A percentile compares a stretch with the other conserved stretches of the same genome.
Conservation (phyloP, 176 grass and related monocot genomes). For the Rhynchospora tenuis region DNA sequence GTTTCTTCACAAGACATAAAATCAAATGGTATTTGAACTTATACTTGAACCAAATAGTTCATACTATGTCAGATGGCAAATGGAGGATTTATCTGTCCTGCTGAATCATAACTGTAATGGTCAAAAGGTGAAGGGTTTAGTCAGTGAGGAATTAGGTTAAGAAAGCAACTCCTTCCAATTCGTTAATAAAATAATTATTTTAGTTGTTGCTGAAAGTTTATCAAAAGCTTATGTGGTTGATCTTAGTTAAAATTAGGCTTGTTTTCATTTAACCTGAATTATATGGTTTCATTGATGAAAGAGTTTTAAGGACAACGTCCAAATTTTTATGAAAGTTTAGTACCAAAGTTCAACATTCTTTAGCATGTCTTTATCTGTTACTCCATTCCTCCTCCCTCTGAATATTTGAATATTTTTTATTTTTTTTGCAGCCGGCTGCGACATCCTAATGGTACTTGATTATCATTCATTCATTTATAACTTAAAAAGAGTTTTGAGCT, state of each 20-base stretch:
- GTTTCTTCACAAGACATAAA: not conserved
- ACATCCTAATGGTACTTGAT: slow-evolving; percentile 89
- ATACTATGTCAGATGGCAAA: not conserved
- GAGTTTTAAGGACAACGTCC: not conserved
- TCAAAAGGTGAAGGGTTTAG: not conserved
- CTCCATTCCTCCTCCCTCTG: not conserved
- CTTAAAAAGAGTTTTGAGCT: slow-evolving; percentile 1
- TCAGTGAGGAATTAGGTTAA: not conserved
- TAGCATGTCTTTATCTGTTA: not conserved
- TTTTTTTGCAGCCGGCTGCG: slow-evolving; percentile 76
- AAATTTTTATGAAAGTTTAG: not conserved
- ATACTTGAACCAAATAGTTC: not conserved
- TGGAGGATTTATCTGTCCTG: not conserved
- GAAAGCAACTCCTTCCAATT: not conserved
- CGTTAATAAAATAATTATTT: not conserved
- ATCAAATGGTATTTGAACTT: not conserved
- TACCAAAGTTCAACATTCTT: not conserved
- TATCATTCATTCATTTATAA: slow-evolving; percentile 27
- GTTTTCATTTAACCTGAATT: not conserved
- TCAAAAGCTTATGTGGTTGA: not conserved
- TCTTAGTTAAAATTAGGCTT: not conserved
- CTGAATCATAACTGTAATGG: not conserved
- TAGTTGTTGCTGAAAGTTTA: not conserved
- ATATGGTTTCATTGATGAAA: not conserved
- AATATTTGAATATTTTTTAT: slow-evolving; percentile 36